Conservation (phyloP, 2,329 filamentous ascomycete genomes). For the Fusarium tanahbumbuense region DNA sequence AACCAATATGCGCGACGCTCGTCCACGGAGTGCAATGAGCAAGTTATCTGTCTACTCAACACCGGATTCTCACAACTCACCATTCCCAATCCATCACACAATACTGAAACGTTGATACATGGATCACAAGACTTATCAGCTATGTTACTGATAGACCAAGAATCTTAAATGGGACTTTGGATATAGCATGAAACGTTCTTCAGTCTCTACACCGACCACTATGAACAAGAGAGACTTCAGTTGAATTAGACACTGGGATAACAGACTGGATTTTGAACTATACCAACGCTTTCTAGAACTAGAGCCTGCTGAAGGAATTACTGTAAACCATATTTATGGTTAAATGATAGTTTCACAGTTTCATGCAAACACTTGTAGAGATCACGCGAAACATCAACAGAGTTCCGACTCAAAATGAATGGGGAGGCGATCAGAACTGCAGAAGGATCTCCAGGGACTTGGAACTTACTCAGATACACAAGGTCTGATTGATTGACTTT, state of each 20-base stretch:
- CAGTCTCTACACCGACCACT: accelerated
- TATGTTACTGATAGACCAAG: accelerated
- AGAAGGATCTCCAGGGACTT: not conserved
- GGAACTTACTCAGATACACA: not conserved
- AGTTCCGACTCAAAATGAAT: not conserved
- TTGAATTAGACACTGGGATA: not conserved
- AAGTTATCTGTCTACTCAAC: too few relatives aligned
- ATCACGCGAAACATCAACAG: not conserved
- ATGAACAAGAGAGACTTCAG: accelerated
- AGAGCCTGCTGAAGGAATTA: not conserved
- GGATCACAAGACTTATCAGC: too few relatives aligned
- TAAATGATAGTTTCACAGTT: not conserved
- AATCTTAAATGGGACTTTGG: not conserved
- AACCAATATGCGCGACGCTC: too few relatives aligned
- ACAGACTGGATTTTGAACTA: not conserved
- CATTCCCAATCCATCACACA: too few relatives aligned
- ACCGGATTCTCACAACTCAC: too few relatives aligned
- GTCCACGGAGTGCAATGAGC: too few relatives aligned
- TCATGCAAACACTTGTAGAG: not conserved
- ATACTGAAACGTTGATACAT: too few relatives aligned
- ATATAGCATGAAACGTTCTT: accelerated
- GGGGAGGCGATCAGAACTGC: too few relatives aligned
- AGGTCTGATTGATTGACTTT: not conserved
- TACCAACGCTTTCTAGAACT: not conserved
- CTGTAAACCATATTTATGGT: not conserved